Evolutionary conservation across 1,284 basidiomycete species (phyloP).

Genomic region (Cryptococcus amylolentus): DNA sequence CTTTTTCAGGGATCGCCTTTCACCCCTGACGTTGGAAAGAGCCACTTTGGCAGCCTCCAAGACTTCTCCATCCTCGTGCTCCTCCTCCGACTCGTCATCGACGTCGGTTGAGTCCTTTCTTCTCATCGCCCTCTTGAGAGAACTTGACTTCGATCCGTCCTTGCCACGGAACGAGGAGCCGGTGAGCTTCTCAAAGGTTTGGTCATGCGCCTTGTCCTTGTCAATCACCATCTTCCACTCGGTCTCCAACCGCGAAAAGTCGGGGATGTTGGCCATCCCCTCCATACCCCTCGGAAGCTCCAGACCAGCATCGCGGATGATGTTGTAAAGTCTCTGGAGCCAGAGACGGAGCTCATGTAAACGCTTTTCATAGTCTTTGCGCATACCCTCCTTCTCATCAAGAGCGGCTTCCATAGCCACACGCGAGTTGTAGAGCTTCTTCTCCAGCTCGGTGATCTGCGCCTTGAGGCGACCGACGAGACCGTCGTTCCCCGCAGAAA

Average conservation of each 20-base stretch:
- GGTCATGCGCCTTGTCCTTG: constrained; percentile 79
- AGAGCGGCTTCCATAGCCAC: constrained; percentile 72
- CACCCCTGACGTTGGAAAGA: constrained; percentile 20
- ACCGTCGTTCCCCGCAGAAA: constrained; percentile 75
- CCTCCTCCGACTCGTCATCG: constrained; percentile 8
- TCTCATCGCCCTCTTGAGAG: constrained; percentile 58
- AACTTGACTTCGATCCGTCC: constrained; percentile 56
- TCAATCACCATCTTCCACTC: constrained; percentile 67
- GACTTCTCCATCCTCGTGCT: constrained; percentile 49
- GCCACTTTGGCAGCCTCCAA: constrained; percentile 42
- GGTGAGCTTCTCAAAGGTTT: constrained; percentile 51
- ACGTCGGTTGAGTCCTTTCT: background rate
- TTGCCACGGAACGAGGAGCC: constrained; percentile 51
- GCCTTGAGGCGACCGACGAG: constrained; percentile 77
- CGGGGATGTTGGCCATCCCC: constrained; percentile 69
- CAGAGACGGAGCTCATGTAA: background rate
- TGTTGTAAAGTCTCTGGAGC: constrained; percentile 63
- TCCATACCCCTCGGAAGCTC: constrained; percentile 27
- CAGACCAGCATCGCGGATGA: background rate
- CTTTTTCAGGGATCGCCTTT: constrained; percentile 11
- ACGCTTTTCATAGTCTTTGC: constrained; percentile 76
- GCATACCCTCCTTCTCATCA: constrained; percentile 75
- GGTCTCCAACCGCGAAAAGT: constrained; percentile 42
- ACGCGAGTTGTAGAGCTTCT: constrained; percentile 72
- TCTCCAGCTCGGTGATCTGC: constrained; percentile 69